Percentiles rank a stretch among this genome's conserved stretches.
Conservation (phyloP, 306 rosid genomes). For the Cucurbita maxima region DNA sequence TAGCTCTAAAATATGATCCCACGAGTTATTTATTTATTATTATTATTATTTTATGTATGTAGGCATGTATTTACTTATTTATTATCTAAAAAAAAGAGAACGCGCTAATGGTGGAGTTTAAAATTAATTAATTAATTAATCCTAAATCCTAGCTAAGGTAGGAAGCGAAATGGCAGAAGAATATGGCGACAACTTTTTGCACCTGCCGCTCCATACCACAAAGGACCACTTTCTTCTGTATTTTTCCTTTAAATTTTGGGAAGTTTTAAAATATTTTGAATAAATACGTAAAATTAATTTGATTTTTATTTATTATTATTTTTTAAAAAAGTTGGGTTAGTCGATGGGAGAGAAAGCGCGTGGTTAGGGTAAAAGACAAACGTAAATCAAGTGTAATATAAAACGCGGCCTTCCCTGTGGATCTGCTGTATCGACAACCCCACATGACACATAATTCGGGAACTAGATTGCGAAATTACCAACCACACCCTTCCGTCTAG, state of each 20-base stretch:
- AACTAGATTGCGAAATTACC: conserved; percentile 23
- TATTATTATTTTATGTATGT: no score
- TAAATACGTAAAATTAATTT: no score
- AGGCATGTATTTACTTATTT: no score
- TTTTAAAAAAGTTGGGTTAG: no score
- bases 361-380: neutral
- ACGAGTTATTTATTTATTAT: no score
- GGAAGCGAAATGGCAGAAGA: conserved; percentile 1
- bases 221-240: no score
- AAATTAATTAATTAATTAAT: neutral
- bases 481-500: conserved; percentile 9
- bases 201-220: neutral
- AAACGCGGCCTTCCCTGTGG: conserved; percentile 9
- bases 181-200: neutral
- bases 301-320: neutral
- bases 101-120: neutral
- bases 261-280: no score
- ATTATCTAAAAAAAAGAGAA: neutral
- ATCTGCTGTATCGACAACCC: conserved; percentile 10
- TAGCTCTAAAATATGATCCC: no score
- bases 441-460: conserved; percentile 61
- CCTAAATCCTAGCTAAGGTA: neutral
- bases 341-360: neutral
- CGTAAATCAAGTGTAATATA: neutral
- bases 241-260: no score